Conservation (phyloP, 306 rosid species). For the Astragalus membranaceus region DNA sequence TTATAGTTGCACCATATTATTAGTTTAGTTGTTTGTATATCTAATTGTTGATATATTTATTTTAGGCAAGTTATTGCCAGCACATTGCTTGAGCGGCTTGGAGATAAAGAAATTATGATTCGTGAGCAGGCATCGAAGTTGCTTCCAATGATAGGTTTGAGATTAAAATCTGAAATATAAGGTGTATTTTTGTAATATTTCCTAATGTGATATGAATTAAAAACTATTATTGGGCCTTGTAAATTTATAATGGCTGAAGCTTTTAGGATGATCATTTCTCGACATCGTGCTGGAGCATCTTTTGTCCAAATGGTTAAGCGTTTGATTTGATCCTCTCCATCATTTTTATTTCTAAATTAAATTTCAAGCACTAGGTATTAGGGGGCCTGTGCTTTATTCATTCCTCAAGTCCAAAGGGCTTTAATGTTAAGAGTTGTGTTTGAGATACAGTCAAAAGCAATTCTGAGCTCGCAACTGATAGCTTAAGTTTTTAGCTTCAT, state of each 20-base stretch:
- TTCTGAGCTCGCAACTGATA: background rate
- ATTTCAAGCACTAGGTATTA: background rate
- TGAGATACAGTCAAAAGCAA: background rate
- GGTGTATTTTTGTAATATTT: conserved; percentile 2
- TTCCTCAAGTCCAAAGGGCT: conserved; percentile 4
- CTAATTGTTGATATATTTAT: conserved; percentile 18
- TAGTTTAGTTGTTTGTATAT: conserved; percentile 8
- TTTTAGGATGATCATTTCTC: conserved; percentile 11
- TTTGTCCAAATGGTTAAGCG: background rate
- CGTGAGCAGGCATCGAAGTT: conserved; percentile 57
- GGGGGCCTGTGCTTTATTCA: background rate
- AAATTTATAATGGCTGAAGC: conserved; percentile 3
- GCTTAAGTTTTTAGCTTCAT: background rate
- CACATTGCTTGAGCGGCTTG: conserved; percentile 62
- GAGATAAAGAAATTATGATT: conserved; percentile 63
- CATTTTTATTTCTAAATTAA: background rate
- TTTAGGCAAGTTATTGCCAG: conserved; percentile 68
- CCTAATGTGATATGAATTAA: background rate
- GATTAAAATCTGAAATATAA: conserved; percentile 10
- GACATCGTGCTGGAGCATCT: background rate
- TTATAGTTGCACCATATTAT: background rate
- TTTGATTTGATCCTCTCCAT: background rate
- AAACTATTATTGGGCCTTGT: background rate
- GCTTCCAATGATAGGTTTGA: conserved; percentile 73
- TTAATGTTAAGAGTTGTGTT: conserved; percentile 2